Conservation (phyloP, 495 filamentous ascomycete genomes). For the Neurospora pannonica region DNA sequence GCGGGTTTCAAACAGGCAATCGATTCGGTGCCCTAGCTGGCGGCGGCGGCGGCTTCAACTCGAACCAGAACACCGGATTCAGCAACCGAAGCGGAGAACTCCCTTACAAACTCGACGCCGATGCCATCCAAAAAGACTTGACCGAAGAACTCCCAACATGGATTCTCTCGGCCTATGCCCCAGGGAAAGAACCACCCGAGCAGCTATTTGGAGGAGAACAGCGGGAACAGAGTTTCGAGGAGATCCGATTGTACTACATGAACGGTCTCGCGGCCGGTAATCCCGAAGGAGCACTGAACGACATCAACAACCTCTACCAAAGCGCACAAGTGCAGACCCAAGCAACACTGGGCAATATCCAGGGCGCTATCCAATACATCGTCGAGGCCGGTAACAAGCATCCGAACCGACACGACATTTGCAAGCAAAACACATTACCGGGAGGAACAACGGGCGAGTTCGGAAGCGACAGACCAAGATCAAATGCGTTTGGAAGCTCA, state of each 20-base stretch:
- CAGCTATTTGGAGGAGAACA: slow-evolving; percentile 71
- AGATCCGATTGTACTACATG: slow-evolving; percentile 64
- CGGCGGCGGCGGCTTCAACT: not conserved
- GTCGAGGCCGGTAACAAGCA: slow-evolving; percentile 59
- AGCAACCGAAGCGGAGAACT: slow-evolving; percentile 2
- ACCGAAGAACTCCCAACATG: slow-evolving; percentile 61
- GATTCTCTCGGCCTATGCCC: slow-evolving; percentile 77
- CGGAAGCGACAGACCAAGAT: not conserved
- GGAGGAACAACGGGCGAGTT: slow-evolving; percentile 23
- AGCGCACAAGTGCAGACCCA: slow-evolving; percentile 62
- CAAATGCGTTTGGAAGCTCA: slow-evolving; percentile 4
- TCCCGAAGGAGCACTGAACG: slow-evolving; percentile 50
- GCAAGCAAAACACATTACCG: slow-evolving; percentile 32
- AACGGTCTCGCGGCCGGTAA: slow-evolving; percentile 49
- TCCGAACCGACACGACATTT: slow-evolving; percentile 71
- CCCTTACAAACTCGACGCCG: slow-evolving; percentile 36
- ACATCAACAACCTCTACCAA: slow-evolving; percentile 49
- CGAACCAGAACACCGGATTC: not conserved
- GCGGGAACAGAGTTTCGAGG: slow-evolving; percentile 79
- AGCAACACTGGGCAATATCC: slow-evolving; percentile 51
- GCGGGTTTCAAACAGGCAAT: slow-evolving; percentile 12
- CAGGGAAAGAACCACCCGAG: slow-evolving; percentile 58
- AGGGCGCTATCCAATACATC: slow-evolving; percentile 65
- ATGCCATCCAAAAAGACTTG: slow-evolving; percentile 55
- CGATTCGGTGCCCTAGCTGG: slow-evolving; percentile 26